Evolutionary conservation across 495 filamentous ascomycete genomes (phyloP), one percentile per base, ranked within the genome.

Genomic region (Podospora anserina): DNA sequence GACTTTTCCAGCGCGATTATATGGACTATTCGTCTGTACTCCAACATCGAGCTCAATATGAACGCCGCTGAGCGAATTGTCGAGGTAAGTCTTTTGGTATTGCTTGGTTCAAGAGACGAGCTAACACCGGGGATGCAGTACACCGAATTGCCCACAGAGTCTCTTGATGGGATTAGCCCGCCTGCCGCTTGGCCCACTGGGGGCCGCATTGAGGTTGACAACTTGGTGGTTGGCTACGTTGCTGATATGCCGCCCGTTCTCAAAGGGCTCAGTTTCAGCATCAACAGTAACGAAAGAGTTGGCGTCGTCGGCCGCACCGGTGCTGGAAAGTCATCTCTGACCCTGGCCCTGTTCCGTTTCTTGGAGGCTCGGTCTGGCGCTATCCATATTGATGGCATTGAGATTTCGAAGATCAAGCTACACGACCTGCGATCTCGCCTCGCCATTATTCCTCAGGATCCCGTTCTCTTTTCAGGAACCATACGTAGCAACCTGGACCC

Each of bases 221-320:
- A 93, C 64, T 83, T 96, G 0, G 87, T 90, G 2, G 91, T 92
- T 1, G 83, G 84, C 23, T 96, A 96, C 73, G 92, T 91, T 4
- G 81, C 88, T 0, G 91, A 94, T 61, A 83, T 94, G 0, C 90
- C 90, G 0, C 85, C 91, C 0, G 88, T 95, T 0, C 79, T 96
- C 0, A 92, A 93, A 72, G 90, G 88, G 0, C 82, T 96, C 27
- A 86, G 80, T 30, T 94, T 96, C 78, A 81, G 78, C 9, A 81
- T 94, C 32, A 83, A 91, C 62, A 82, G 85, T 44, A 91, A 91
- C 71, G 87, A 97, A 75, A 84, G 92, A 3, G 80, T 97, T 53
- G 93, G 92, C 18, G 89, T 97, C 1, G 90, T 95, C 9, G 93
- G 93, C 13, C 88, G 93, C 20, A 96, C 93, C 11, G 93, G 93